Base-by-base conservation (phyloP, 805 yeast species). In the Sungouiozyma ichnusensis region DNA sequence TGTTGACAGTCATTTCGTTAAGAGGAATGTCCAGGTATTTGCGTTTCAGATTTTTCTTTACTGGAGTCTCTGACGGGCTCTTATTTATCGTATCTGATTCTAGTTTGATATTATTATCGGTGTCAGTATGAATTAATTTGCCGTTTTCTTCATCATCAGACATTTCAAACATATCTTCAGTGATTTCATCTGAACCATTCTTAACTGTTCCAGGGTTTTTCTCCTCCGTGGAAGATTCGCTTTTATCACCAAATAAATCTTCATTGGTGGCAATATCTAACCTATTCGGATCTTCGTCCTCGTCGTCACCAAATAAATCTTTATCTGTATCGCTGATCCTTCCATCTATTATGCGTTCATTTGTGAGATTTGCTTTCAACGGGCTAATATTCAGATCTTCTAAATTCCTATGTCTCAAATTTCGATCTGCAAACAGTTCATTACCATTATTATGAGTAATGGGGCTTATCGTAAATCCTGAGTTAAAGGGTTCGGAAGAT, bases 1-100 rank as follows among this genome's bases (percentile, higher is more conserved):
- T 59, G 6, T 71, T 65, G 11, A 74, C 51, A 8, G 78, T 73
- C 72, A 77, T 77, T 50, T 77, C 76, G 44, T 74, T 75, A 40
- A 72, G 65, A 0, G 82, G 81, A 35, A 76, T 74, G 52, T 77
- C 79, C 46, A 73, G 51, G 41, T 58, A 50, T 37, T 59, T 58
- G 32, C 64, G 49, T 38, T 58, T 58, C 27, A 49, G 24, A 33
- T 45, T 44, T 16, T 19, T 33, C 7, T 33, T 15, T n/a, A 35
- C 8, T 6, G 37, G 15, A 18, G 15, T 17, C 8, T 14, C 16
- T 35, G 16, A 13, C n/a, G 15, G 37, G 37, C 17, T 16, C 36
- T 33, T 17, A 3, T 4, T 33, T 33, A 38, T 46, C 37, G 37
- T 44, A 31, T 39, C 34, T 6, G 18, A 36, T 14, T 43, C 44